These are phyloP conservation scores for Tulasnella sp. DNA, from an alignment of 768 basidiomycete genomes.

Conservation along the genomic window DNA sequence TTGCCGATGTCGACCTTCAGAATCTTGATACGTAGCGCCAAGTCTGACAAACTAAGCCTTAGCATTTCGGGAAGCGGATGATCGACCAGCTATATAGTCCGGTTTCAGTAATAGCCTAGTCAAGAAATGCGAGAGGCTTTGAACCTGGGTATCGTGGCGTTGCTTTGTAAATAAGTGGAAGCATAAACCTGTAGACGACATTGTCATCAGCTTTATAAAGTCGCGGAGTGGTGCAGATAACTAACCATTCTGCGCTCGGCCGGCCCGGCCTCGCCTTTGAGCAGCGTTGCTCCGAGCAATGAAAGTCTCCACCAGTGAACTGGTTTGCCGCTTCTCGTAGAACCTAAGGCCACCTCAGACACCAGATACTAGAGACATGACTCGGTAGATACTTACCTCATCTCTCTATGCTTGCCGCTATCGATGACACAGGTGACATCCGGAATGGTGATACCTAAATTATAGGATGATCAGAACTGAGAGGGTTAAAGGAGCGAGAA, in stretches of 20 bases:
- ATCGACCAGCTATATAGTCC: conserved; percentile 56
- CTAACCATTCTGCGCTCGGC: conserved; percentile 8
- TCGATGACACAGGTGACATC: conserved; percentile 97
- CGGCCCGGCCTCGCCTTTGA: conserved; percentile 35
- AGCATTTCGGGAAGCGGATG: conserved; percentile 93
- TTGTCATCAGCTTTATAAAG: background rate
- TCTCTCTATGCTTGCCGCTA: conserved; percentile 86
- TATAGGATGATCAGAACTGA: background rate
- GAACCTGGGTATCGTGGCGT: conserved; percentile 73
- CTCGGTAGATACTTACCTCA: conserved; percentile 43
- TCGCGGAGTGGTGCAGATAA: background rate
- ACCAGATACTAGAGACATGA: background rate
- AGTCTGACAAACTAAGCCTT: conserved; percentile 82
- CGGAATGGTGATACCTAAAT: conserved; percentile 94
- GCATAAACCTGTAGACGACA: conserved; percentile 66
- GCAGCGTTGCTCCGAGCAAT: conserved; percentile 86
- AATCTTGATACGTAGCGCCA: conserved; percentile 86
- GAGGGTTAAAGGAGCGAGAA: too few relatives aligned
- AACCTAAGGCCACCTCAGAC: conserved; percentile 40
- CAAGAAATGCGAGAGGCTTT: conserved; percentile 20
- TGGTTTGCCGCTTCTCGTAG: conserved; percentile 95
- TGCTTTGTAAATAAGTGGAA: conserved; percentile 92
- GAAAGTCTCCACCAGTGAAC: conserved; percentile 82
- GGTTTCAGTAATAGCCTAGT: background rate
- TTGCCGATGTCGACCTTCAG: conserved; percentile 78